Conservation (phyloP, 2,329 filamentous ascomycete species). For the Calonectria naviculata region DNA sequence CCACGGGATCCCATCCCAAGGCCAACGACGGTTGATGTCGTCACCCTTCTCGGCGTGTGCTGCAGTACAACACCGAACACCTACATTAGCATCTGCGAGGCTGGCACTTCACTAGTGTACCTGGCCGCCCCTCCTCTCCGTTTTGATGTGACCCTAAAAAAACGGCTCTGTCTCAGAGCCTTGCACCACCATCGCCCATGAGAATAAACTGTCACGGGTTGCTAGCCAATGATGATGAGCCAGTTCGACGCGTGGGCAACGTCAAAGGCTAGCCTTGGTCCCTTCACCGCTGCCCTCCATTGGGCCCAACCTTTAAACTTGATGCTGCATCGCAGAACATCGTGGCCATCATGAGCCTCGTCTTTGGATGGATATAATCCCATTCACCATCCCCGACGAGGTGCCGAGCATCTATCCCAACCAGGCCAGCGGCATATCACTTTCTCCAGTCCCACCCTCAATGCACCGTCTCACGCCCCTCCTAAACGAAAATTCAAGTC, state of each 20-base stretch:
- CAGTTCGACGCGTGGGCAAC: conserved; percentile 24
- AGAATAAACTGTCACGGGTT: background rate
- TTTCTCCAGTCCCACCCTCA: background rate
- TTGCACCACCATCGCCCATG: background rate
- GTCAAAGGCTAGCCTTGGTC: conserved; percentile 11
- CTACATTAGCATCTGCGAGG: conserved; percentile 9
- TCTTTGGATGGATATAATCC: conserved; percentile 10
- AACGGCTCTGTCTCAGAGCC: conserved; percentile 1
- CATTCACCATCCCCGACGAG: background rate
- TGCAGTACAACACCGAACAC: background rate
- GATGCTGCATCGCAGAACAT: background rate
- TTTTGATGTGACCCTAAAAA: background rate
- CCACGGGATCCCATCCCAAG: conserved; percentile 9
- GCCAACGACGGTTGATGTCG: background rate
- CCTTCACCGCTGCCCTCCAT: conserved; percentile 12
- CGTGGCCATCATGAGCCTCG: conserved; percentile 11
- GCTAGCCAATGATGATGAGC: conserved; percentile 25
- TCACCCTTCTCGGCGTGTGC: background rate
- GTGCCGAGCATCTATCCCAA: background rate
- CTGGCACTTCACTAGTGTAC: conserved; percentile 2
- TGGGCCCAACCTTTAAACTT: background rate
- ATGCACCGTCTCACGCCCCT: conserved; percentile 7
- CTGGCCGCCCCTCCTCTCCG: background rate
- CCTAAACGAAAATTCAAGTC: conserved; percentile 8
- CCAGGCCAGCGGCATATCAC: background rate